Evolutionary conservation across 805 yeast genomes (phyloP).

Genomic region (Candida nanaspora): DNA sequence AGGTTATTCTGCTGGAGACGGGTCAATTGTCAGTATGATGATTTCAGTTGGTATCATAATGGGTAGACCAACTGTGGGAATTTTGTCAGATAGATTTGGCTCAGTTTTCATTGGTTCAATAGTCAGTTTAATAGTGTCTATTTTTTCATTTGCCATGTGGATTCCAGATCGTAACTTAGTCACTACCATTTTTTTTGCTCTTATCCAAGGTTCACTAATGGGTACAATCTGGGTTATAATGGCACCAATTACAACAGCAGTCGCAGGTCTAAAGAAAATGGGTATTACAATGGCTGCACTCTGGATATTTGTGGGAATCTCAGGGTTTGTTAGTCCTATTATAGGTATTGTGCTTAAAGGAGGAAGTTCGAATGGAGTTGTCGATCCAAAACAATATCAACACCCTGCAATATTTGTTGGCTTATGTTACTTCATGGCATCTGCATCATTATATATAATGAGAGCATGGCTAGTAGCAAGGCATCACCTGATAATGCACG

Average conservation of each 20-base stretch:
- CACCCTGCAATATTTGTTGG: conserved; percentile 57
- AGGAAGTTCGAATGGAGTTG: conserved; percentile 20
- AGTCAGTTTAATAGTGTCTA: conserved; percentile 30
- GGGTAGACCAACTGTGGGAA: conserved; percentile 53
- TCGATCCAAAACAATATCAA: conserved; percentile 39
- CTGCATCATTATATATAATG: conserved; percentile 32
- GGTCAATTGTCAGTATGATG: conserved; percentile 55
- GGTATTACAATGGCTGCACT: conserved; percentile 39
- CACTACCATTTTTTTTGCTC: conserved; percentile 44
- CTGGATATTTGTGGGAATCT: conserved; percentile 44
- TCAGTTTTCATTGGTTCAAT: conserved; percentile 38
- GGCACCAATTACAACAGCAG: conserved; percentile 43
- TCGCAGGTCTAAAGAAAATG: conserved; percentile 47
- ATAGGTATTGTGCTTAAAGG: conserved; percentile 47
- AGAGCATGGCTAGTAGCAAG: conserved; percentile 53
- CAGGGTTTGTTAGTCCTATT: conserved; percentile 52
- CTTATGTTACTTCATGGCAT: conserved; percentile 40
- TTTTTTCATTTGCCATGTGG: conserved; percentile 45
- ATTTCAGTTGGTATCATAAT: conserved; percentile 46
- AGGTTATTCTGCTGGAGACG: conserved; percentile 49
- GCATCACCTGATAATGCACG: conserved; percentile 21
- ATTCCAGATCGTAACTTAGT: conserved; percentile 51
- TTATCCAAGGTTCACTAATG: conserved; percentile 50
- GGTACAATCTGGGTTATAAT: conserved; percentile 54
- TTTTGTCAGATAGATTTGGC: conserved; percentile 43